Conservation (phyloP, 2,329 filamentous ascomycete genomes). For the Botrytis fabae region DNA sequence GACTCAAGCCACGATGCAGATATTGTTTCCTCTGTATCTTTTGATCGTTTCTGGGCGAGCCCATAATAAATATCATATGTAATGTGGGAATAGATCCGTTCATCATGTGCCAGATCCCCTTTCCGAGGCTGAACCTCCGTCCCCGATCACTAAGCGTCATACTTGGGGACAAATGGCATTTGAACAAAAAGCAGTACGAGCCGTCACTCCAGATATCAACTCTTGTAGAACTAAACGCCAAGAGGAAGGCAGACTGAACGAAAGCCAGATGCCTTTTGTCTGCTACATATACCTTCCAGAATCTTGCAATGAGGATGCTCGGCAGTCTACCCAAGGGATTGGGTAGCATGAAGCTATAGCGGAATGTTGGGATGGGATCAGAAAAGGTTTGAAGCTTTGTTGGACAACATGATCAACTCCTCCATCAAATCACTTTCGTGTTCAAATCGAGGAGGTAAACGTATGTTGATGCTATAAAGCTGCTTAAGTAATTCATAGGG, state of each 20-base stretch:
- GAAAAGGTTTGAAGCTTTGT: slow-evolving; percentile 56
- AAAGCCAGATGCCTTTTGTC: not conserved
- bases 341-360: slow-evolving; percentile 49
- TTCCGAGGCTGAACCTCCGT: not conserved
- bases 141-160: not conserved
- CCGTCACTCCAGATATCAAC: not conserved
- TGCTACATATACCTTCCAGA: not conserved
- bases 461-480: not conserved
- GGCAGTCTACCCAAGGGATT: slow-evolving; percentile 44
- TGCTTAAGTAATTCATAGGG: not conserved
- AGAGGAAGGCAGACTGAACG: not conserved
- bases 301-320: not conserved
- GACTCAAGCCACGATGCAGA: not conserved
- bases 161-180: not conserved
- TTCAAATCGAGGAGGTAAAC: slow-evolving; percentile 44
- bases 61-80: not conserved
- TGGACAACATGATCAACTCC: slow-evolving; percentile 51
- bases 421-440: slow-evolving; percentile 60
- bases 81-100: not conserved
- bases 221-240: not conserved
- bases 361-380: slow-evolving; percentile 41
- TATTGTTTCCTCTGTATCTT: not conserved
- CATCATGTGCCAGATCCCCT: not conserved
- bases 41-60: no score
- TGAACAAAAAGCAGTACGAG: not conserved